Base-by-base conservation (phyloP, 1,284 basidiomycete genomes). In the Ceratobasidium sp. region DNA sequence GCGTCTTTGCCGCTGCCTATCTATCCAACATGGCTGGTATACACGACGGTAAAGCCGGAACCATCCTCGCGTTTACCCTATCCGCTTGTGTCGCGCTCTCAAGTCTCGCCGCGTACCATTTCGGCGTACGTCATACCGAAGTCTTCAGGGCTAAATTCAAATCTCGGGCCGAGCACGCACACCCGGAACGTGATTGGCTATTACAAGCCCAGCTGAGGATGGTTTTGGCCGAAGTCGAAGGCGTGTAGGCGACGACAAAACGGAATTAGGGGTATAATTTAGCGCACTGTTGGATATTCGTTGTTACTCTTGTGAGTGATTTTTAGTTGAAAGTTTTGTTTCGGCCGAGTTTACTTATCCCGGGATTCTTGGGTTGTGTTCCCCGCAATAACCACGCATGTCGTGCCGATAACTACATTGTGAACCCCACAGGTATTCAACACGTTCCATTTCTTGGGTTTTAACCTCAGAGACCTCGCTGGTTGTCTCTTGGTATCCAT, bases 201-300 rank as follows among this genome's bases (percentile, higher is more conserved):
- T 48, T 67, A 27, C 23, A 41, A 16, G 27, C 44, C 23, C 44
- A 67, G 23, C 14, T 67, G 23, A 16, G 46, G 65, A 67, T 67
- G 65, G 65, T 52, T 2, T n/a, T 67, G 23, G 65, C 38, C 1
- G 23, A 52, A 20, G 48, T n/a, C 10, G 65, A 52, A 6, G 65
- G 65, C 3, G 46, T 67, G n/a, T 67, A 44, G 48, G 65, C 44
- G 10, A 67, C 65, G 16, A 52, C 65, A 3, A 67, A 50, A 16
- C 44, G 48, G 23, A 67, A 67, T 35, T 50, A 8, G 30, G 46
- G 46, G 46, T 67, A 52, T 41, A 67, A 67, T 50, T 8, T 52
- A n/a, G 65, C 46, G 38, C 65, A 67, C 23, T 48, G 44, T 67
- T 67, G 65, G 48, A 8, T 67, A 20, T 67, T 30, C n/a, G 38